These are phyloP conservation scores for Colletotrichum spaethianum DNA, from an alignment of 2,329 filamentous ascomycete species.

Conservation along the genomic window DNA sequence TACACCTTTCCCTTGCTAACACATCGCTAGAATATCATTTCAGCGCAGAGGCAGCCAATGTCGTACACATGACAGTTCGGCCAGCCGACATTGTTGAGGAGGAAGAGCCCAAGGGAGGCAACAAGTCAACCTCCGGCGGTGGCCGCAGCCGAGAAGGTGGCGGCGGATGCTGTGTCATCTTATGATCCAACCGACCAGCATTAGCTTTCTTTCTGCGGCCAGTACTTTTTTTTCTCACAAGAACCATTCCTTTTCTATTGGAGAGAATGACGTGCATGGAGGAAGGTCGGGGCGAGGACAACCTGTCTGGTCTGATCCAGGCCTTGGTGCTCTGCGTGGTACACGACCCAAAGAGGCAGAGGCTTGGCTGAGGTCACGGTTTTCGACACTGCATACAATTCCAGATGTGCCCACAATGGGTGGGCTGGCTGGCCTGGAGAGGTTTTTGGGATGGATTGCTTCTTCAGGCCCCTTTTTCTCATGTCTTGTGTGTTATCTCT, in stretches of 20 bases:
- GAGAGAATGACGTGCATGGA: slow-evolving; percentile 28
- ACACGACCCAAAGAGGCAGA: slow-evolving; percentile 9
- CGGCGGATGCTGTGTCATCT: slow-evolving; percentile 65
- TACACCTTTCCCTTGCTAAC: slow-evolving; percentile 24
- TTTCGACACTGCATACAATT: slow-evolving; percentile 33
- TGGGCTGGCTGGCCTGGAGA: slow-evolving; percentile 33
- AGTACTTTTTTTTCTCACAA: slow-evolving; percentile 1
- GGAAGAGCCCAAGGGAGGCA: slow-evolving; percentile 79
- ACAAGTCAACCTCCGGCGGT: slow-evolving; percentile 61
- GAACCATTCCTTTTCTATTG: slow-evolving; percentile 24
- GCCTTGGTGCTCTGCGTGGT: slow-evolving; percentile 17
- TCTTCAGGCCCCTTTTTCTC: slow-evolving; percentile 29
- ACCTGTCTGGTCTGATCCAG: not conserved
- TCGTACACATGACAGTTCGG: slow-evolving; percentile 95
- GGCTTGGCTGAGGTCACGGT: slow-evolving; percentile 6
- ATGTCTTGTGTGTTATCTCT: slow-evolving; percentile 43
- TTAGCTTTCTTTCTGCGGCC: slow-evolving; percentile 1
- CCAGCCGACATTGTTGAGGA: slow-evolving; percentile 89
- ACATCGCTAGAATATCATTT: slow-evolving; percentile 79
- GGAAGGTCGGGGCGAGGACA: slow-evolving; percentile 14
- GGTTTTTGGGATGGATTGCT: slow-evolving; percentile 31
- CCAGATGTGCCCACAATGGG: slow-evolving; percentile 31
- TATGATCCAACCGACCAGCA: slow-evolving; percentile 53
- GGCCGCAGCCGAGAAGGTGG: slow-evolving; percentile 57
- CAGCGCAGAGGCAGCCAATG: slow-evolving; percentile 80